phyloP scores from a whole-genome alignment of 257 asterid genomes.

The Phtheirospermum japonicum region DNA sequence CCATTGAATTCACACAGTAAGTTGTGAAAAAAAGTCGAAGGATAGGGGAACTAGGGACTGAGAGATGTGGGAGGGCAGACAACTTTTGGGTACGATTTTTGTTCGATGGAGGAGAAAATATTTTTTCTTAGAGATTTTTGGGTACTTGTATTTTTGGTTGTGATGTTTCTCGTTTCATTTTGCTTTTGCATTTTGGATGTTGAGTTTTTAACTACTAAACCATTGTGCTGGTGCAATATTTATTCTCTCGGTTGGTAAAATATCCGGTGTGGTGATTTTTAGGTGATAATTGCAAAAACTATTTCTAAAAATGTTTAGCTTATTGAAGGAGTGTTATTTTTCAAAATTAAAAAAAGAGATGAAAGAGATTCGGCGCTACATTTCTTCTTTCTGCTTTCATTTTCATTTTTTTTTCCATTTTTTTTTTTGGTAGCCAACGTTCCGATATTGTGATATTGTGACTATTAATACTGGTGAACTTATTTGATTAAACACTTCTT shows the following conservation, averaged over 20 bases:
- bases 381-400: too few species aligned
- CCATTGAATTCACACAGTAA: slow-evolving; percentile 23
- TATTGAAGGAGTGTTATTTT: too few species aligned
- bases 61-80: slow-evolving; percentile 56
- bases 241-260: background rate
- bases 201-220: slow-evolving; percentile 10
- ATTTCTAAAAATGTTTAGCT: background rate
- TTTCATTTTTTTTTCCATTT: too few species aligned
- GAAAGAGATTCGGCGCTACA: too few species aligned
- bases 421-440: too few species aligned
- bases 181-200: slow-evolving; percentile 26
- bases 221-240: background rate
- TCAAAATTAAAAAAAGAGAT: too few species aligned
- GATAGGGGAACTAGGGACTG: slow-evolving; percentile 18
- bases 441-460: too few species aligned
- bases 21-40: background rate
- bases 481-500: too few species aligned
- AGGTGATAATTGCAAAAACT: background rate
- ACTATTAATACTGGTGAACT: too few species aligned
- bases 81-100: slow-evolving; percentile 52
- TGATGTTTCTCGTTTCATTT: slow-evolving; percentile 19
- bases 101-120: slow-evolving; percentile 53
- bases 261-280: background rate
- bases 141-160: slow-evolving; percentile 29
- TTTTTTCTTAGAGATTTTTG: slow-evolving; percentile 29